phyloP scores from a whole-genome alignment of 768 basidiomycete genomes.

The Pholiota conissans region DNA sequence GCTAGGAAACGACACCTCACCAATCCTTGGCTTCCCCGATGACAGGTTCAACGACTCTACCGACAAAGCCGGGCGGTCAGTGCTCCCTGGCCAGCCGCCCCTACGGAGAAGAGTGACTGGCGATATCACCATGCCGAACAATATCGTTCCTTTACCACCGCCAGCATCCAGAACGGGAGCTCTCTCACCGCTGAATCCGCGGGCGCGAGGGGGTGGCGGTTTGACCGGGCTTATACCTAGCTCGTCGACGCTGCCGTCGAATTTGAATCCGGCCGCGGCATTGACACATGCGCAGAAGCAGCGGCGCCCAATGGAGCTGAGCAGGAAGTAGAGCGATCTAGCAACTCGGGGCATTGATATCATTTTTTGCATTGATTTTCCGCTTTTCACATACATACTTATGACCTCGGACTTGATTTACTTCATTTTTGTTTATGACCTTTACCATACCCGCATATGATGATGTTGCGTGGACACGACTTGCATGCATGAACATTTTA shows the following conservation, averaged over 20 bases:
- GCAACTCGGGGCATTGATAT: not conserved
- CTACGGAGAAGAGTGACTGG: constrained; percentile 68
- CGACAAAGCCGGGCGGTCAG: constrained; percentile 21
- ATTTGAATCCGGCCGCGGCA: constrained; percentile 27
- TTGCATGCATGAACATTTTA: not conserved
- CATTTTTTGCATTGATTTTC: not conserved
- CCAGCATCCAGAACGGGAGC: constrained; percentile 42
- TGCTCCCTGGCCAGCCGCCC: constrained; percentile 38
- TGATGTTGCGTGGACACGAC: not conserved
- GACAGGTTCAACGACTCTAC: constrained; percentile 38
- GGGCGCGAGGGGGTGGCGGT: constrained; percentile 52
- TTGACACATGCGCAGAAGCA: constrained; percentile 37
- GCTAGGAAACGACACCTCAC: constrained; percentile 59
- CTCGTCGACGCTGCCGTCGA: constrained; percentile 15
- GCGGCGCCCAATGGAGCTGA: constrained; percentile 31
- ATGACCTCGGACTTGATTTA: not conserved
- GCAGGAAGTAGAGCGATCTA: constrained; percentile 21
- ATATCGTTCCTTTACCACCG: constrained; percentile 23
- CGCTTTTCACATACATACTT: not conserved
- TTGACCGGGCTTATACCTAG: constrained; percentile 28
- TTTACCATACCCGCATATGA: not conserved
- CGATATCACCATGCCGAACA: constrained; percentile 34
- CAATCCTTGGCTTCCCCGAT: constrained; percentile 48
- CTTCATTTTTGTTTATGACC: not conserved
- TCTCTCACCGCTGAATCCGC: constrained; percentile 75